phyloP scores from a whole-genome alignment of 257 asterid species.

The Solanum piurae region DNA sequence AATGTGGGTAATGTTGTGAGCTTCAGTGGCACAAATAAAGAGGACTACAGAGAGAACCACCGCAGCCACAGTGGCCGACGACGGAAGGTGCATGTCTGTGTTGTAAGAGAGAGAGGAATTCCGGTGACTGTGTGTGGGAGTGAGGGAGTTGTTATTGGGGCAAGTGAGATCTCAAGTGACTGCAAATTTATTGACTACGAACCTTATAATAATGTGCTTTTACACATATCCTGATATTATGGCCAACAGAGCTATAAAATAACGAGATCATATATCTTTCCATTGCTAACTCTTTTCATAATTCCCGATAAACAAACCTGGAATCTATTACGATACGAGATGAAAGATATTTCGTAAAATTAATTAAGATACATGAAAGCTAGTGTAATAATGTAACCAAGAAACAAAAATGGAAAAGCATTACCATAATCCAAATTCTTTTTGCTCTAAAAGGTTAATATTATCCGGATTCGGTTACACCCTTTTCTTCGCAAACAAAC shows the following conservation, averaged over 20 bases:
- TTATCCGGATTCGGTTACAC: neutral
- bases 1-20: slow-evolving; percentile 55
- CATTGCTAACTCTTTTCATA: too few relatives aligned
- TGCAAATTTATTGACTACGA: neutral
- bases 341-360: too few relatives aligned
- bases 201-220: neutral
- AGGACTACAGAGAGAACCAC: slow-evolving; percentile 12
- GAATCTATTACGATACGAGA: too few relatives aligned
- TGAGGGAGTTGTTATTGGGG: slow-evolving; percentile 2
- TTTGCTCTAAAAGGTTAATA: neutral
- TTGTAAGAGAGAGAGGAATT: neutral
- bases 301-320: too few relatives aligned
- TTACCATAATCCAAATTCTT: too few relatives aligned
- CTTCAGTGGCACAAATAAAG: slow-evolving; percentile 16
- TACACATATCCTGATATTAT: neutral
- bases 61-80: slow-evolving; percentile 16
- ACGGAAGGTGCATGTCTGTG: slow-evolving; percentile 39
- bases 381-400: too few relatives aligned
- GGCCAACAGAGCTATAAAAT: neutral
- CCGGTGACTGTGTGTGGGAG: neutral
- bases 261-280: too few relatives aligned
- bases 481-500: neutral
- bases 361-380: too few relatives aligned
- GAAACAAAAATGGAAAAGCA: neutral
- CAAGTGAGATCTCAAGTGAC: slow-evolving; percentile 14